Percentiles rank a stretch among this genome's conserved stretches.
phyloP scores from a whole-genome alignment of 257 asterid genomes.

The Plantago major region DNA sequence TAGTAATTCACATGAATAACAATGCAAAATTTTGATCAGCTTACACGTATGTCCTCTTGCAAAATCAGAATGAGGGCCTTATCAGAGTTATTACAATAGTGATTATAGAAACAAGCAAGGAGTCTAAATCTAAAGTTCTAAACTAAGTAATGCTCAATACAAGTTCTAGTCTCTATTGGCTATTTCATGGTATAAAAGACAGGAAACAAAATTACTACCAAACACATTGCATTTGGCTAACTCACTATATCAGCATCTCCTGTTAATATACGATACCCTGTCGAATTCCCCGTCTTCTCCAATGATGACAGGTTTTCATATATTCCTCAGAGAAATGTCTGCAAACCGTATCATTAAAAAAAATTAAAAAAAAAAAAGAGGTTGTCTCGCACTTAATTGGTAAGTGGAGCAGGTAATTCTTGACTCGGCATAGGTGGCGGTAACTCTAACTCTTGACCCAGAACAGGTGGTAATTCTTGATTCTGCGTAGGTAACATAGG shows the following conservation, averaged over 20 bases:
- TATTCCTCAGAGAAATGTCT: neutral
- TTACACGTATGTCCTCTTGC: too few relatives aligned
- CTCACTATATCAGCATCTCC: conserved; percentile 8
- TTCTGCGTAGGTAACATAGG: conserved; percentile 11
- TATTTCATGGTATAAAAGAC: neutral
- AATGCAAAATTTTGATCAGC: too few relatives aligned
- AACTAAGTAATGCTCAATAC: neutral
- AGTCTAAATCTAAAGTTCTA: too few relatives aligned
- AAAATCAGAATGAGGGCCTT: too few relatives aligned
- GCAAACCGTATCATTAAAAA: neutral
- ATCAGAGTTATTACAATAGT: neutral
- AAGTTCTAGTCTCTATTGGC: neutral
- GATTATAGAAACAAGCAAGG: neutral
- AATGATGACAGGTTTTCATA: neutral
- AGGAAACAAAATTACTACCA: neutral
- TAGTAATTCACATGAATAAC: too few relatives aligned
- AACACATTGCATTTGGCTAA: conserved; percentile 3
- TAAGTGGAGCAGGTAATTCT: conserved; percentile 3
- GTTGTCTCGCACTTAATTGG: neutral
- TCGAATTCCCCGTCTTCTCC: conserved; percentile 14
- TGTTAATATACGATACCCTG: conserved; percentile 6
- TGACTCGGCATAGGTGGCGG: neutral
- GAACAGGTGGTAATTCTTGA: neutral
- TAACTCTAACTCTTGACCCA: neutral
- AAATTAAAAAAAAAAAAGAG: neutral